Evolutionary conservation across 495 filamentous ascomycete genomes (phyloP), one percentile per base, ranked within the genome.

Genomic region (Trichoderma virens): DNA sequence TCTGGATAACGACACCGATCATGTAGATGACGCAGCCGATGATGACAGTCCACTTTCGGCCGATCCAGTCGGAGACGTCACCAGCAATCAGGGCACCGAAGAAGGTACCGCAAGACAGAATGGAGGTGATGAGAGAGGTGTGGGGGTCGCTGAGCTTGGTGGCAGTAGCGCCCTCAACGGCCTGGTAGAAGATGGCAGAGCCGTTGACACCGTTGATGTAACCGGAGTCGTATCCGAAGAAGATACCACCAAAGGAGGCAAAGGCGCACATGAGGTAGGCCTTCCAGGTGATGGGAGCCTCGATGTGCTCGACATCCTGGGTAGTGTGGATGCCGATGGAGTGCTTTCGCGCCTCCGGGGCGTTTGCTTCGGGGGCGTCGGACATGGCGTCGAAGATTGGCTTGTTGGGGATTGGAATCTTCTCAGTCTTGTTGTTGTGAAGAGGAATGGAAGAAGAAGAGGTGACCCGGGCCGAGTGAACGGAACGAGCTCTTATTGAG

Each of bases 231-330:
- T 81, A 85, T 3, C 82, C 82, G 71, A 84, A 84, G 71, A 83
- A 78, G 68, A 86, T 83, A 72, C 84, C 84, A 60, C 83, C 83
- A 68, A 86, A 85, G 54, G 82, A 76, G 54, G 83, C 82, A 67
- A 87, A 85, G 64, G 83, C 86, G 71, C 86, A 88, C 77, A 89
- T 83, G 32, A 88, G 73, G 71, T 89, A 88, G 23, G 86, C 84
- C 78, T 85, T 85, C 67, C 82, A 67, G 60, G 85, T 88, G 64
- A 88, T 83, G 54, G 86, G 86, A 9, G 86, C 84, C 74, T 88
- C 86, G 69, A 86, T 80, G 62, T 80, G 80, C 65, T 76, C 74
- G 43, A 77, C 72, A 69, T 85, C 80, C n/a, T 62, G 34, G 39
- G 61, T 34, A 23, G 61, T 34, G 38, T 41, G 35, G 61, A 62